A percentile compares a stretch with the other conserved stretches of the same genome.
Evolutionary conservation across 164 flowering plant species (phyloP).

Genomic region (Tetrastigma voinierianum): DNA sequence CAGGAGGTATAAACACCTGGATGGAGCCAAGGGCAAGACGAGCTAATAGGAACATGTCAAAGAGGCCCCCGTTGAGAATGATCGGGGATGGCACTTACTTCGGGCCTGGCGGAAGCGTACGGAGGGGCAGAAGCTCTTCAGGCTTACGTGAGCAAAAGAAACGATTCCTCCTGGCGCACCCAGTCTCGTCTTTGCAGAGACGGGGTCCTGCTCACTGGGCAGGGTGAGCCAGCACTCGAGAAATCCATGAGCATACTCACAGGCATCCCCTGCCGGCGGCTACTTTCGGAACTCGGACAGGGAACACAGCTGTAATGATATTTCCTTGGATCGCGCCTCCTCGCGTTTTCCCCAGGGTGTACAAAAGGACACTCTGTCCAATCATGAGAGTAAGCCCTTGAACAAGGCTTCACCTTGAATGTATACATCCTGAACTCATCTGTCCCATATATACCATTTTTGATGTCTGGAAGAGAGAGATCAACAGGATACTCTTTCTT

Average conservation of each 20-base stretch:
- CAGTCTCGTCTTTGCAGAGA: constrained; percentile 57
- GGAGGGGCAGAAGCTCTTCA: constrained; percentile 56
- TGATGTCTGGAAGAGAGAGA: constrained; percentile 52
- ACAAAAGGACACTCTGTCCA: constrained; percentile 70
- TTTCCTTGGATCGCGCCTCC: constrained; percentile 55
- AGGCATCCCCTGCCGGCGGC: constrained; percentile 46
- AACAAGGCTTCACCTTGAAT: constrained; percentile 60
- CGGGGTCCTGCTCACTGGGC: constrained; percentile 58
- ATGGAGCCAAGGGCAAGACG: constrained; percentile 46
- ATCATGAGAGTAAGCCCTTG: constrained; percentile 62
- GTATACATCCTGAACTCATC: constrained; percentile 62
- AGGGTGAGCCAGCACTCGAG: constrained; percentile 68
- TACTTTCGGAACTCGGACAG: constrained; percentile 53
- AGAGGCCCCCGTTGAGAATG: constrained; percentile 24
- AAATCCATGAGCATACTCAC: constrained; percentile 65
- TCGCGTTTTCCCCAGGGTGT: constrained; percentile 59
- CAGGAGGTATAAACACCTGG: constrained; percentile 29
- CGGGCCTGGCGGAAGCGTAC: constrained; percentile 56
- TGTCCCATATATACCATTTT: constrained; percentile 45
- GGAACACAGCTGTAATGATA: constrained; percentile 62
- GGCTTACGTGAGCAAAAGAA: constrained; percentile 61
- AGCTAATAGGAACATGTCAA: constrained; percentile 40
- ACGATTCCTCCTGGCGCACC: constrained; percentile 45
- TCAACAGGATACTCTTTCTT: constrained; percentile 58
- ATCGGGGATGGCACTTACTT: constrained; percentile 54